Evolutionary conservation across 139 green algal species (phyloP).

Genomic region (Parachlorella kessleri): DNA sequence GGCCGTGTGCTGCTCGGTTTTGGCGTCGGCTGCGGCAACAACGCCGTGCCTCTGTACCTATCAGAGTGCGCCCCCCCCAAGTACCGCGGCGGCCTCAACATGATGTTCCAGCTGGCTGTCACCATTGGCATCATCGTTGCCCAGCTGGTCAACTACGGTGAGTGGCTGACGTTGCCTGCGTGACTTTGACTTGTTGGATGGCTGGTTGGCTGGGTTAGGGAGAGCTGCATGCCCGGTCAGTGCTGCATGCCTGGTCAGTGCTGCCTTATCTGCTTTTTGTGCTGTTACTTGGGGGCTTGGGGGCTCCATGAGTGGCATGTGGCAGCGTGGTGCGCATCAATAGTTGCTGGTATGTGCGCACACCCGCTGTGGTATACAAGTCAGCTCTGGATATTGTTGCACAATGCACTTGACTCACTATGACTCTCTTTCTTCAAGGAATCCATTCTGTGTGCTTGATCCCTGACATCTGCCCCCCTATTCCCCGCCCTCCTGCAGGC

Average conservation of each 20-base stretch:
- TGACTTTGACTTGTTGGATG: too few relatives aligned
- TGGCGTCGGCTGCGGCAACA: conserved; percentile 55
- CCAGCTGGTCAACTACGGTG: conserved; percentile 48
- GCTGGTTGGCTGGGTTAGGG: too few relatives aligned
- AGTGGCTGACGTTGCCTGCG: too few relatives aligned
- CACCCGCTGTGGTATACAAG: too few relatives aligned
- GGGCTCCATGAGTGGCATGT: too few relatives aligned
- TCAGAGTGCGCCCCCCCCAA: conserved; percentile 37
- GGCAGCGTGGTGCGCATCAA: too few relatives aligned
- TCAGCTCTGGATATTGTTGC: too few relatives aligned
- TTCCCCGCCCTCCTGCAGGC: neutral
- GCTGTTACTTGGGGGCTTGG: too few relatives aligned
- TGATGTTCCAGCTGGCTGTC: conserved; percentile 40
- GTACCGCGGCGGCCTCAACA: conserved; percentile 36
- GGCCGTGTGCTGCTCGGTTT: conserved; percentile 76
- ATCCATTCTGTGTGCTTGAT: neutral
- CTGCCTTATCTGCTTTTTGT: too few relatives aligned
- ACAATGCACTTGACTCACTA: neutral
- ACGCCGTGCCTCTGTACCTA: conserved; percentile 47
- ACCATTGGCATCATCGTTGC: conserved; percentile 48
- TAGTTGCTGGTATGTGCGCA: too few relatives aligned
- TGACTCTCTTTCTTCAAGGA: neutral
- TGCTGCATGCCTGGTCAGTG: too few relatives aligned
- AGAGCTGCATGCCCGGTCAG: too few relatives aligned
- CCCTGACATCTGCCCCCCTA: neutral